Evolutionary conservation across 1,284 basidiomycete genomes (phyloP), one percentile per base, ranked within the genome.

Genomic region (Ganoderma boninense): DNA sequence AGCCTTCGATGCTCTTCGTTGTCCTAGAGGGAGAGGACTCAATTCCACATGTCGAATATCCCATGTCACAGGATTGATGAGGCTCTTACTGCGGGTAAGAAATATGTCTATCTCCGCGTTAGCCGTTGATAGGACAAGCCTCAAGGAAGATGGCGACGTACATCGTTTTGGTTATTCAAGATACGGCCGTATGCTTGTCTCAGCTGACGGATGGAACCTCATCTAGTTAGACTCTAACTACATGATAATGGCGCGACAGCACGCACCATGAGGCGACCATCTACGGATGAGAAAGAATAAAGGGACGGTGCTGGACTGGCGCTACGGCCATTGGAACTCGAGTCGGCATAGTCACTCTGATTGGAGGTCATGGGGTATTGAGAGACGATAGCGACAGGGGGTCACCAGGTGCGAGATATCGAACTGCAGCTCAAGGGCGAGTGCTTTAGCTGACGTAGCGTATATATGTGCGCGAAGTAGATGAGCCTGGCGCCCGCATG

Each of bases 81-180:
- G 26, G 60, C 72, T 60, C 69, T 68, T 71, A 79, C 79, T 16
- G 79, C 79, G 6, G 79, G 79, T 35, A 80, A 64, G 63, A 79
- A 77, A 67, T 80, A 80, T 29, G 77, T 78, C 79, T 79, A 64
- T 56, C 23, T 32, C 43, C 29, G 46, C 18, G 29, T 74, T 63
- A 70, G 75, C 60, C 20, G 66, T 44, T 8, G 38, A 42, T 38
- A 54, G 20, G 18, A 23, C 42, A 10, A 18, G 23, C 38, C 38
- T 40, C 8, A 40, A 14, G 54, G 38, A 6, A 20, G 3, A 23
- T 4, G 20, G 8, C 20, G 18, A 70, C 79, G 49, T 65, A 80
- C 80, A n/a, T 82, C 80, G 67, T 80, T 82, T 64, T 79, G 78
- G 63, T 70, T 80, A 66, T 82, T 82, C 42, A 82, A 61, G 16